Evolutionary conservation across 2,329 filamentous ascomycete species (phyloP).

Genomic region (Xylaria sp.): DNA sequence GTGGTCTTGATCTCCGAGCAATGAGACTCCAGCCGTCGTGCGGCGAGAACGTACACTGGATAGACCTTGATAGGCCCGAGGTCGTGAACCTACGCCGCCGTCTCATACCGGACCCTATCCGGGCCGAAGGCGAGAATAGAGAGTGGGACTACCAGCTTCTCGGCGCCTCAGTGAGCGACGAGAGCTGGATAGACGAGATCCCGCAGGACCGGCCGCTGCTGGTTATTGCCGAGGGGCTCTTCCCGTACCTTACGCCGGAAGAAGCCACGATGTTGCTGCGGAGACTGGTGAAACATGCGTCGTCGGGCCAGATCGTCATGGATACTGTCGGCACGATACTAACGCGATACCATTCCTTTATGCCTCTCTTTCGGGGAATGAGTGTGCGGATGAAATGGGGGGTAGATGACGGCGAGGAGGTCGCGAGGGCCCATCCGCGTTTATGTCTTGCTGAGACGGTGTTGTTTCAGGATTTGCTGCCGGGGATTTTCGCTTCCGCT

Average conservation of each 20-base stretch:
- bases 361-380: constrained; percentile 30
- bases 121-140: constrained; percentile 19
- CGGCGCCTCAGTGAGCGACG: constrained; percentile 36
- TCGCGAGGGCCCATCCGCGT: constrained; percentile 23
- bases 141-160: constrained; percentile 28
- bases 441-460: constrained; percentile 25
- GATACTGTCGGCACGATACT: constrained; percentile 33
- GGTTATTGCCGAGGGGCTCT: constrained; percentile 43
- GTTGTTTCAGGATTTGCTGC: constrained; percentile 28
- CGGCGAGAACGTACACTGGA: constrained; percentile 38
- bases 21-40: constrained; percentile 32
- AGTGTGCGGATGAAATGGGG: constrained; percentile 32
- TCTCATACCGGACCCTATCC: constrained; percentile 34
- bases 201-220: constrained; percentile 38
- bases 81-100: constrained; percentile 39
- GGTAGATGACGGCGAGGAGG: constrained; percentile 32
- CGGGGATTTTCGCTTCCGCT: constrained; percentile 25
- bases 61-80: constrained; percentile 42
- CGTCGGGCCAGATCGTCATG: constrained; percentile 26
- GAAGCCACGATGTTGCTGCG: constrained; percentile 37
- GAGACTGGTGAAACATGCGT: constrained; percentile 24
- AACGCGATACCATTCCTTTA: constrained; percentile 19
- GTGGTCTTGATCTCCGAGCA: constrained; percentile 42
- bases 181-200: constrained; percentile 39
- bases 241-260: constrained; percentile 39